Percentiles rank a stretch among this genome's conserved stretches.
These are phyloP conservation scores for Cryptococcus sp. DNA, from an alignment of 1,284 basidiomycete species.

Conservation along the genomic window DNA sequence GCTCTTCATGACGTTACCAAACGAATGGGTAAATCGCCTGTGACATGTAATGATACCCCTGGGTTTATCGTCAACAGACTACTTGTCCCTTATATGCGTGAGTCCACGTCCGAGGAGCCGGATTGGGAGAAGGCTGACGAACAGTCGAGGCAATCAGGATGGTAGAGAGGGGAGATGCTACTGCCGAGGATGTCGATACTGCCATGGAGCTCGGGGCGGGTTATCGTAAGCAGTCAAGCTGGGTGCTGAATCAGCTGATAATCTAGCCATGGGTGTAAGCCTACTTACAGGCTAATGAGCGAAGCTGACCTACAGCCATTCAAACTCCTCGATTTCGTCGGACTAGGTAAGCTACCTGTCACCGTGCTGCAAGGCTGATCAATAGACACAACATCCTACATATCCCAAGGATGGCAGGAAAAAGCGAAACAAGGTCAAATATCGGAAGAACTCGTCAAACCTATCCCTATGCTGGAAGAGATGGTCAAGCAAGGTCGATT, in stretches of 20 bases:
- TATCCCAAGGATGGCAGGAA: constrained; percentile 55
- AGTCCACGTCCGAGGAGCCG: constrained; percentile 11
- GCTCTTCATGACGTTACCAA: constrained; percentile 52
- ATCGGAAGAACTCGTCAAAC: constrained; percentile 50
- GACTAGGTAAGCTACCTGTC: constrained; percentile 48
- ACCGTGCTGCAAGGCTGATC: constrained; percentile 6
- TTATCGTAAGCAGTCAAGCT: constrained; percentile 42
- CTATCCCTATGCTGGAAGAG: constrained; percentile 50
- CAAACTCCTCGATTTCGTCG: constrained; percentile 56
- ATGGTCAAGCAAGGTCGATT: constrained; percentile 54
- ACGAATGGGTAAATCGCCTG: constrained; percentile 54
- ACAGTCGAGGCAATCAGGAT: constrained; percentile 56
- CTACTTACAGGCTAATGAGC: neutral
- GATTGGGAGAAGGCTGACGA: neutral
- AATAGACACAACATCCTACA: constrained; percentile 50
- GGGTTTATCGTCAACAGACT: constrained; percentile 57
- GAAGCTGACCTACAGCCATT: constrained; percentile 47
- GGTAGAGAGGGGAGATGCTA: constrained; percentile 57
- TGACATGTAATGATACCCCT: constrained; percentile 56
- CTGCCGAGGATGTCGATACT: constrained; percentile 56
- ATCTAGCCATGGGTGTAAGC: constrained; percentile 46
- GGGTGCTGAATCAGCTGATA: neutral
- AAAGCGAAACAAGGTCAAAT: constrained; percentile 50
- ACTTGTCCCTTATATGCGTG: constrained; percentile 53
- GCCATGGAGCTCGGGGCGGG: constrained; percentile 60